Evolutionary conservation across 139 green algal species (phyloP), one percentile per base, ranked within the genome.

Genomic region (Coelastrella sp.): DNA sequence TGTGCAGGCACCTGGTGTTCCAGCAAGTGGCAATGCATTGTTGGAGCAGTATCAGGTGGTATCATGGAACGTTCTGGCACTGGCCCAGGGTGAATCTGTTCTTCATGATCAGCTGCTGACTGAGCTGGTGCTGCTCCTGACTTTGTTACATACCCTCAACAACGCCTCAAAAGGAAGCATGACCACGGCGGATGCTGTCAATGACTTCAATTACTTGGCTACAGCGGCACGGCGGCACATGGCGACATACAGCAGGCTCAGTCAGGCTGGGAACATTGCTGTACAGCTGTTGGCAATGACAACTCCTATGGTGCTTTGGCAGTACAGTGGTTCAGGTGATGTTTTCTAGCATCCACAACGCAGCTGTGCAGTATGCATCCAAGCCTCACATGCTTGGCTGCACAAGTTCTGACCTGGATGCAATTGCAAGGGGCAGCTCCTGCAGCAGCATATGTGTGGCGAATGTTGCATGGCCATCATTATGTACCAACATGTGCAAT

Each of bases 41-140:
- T 34, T 82, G 43, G 41, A 71, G 34, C 35, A 59, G 27, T 74
- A 83, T n/a, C 60, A 78, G 43, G 32, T 32, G 1, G 32, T 57
- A 4, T 81, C 83, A 19, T 81, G 59, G 72, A 59, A n/a, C 35
- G 81, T 60, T 35, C 41, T 84, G 40, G 59, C 85, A 5, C 71
- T 76, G 37, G 79, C 79, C 25, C 79, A 86, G 71, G 69, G 45
- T 5, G 85, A 84, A 11, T 27, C 25, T 21, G 13, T 8, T 34
- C n/a, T 79, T 34, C 45, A 30, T 4, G 69, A 86, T 19, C 85
- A 86, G 79, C 71, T 89, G 71, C 79, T 79, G 59, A 79, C 72
- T 30, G 85, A 86, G 85, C 59, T 81, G 15, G 72, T 60, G 69
- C 79, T 89, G 79, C 79, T 86, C 60, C n/a, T 69, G 37, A 38